A percentile compares a stretch with the other conserved stretches of the same genome.
Conservation (phyloP, 768 basidiomycete genomes). For the Tricholoma furcatifolium region DNA sequence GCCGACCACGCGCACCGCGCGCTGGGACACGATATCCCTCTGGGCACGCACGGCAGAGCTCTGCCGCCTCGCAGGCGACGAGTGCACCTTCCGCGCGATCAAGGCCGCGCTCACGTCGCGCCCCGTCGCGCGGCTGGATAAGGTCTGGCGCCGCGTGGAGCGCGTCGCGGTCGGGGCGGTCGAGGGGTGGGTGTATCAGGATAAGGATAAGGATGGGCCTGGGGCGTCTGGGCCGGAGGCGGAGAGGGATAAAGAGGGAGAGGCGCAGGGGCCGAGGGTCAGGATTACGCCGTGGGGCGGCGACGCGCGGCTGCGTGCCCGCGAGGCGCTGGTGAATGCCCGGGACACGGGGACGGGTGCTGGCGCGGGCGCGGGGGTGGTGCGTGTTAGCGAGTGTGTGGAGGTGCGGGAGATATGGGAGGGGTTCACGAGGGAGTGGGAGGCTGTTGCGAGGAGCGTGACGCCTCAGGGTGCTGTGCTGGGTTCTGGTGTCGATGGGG, state of each 20-base stretch:
- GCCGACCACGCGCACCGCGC: conserved; percentile 42
- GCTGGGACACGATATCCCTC: conserved; percentile 68
- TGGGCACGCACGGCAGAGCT: conserved; percentile 78
- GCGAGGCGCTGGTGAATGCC: conserved; percentile 46
- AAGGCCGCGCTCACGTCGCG: conserved; percentile 66
- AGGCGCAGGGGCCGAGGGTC: conserved; percentile 42
- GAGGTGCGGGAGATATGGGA: conserved; percentile 51
- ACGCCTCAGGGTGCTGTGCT: too few species aligned
- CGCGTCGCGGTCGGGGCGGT: conserved; percentile 52
- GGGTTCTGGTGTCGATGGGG: conserved; percentile 29
- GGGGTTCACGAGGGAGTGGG: conserved; percentile 45
- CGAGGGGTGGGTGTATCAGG: conserved; percentile 62
- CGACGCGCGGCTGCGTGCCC: conserved; percentile 45
- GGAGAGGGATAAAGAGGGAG: conserved; percentile 27
- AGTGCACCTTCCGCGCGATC: conserved; percentile 79
- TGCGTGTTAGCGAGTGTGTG: conserved; percentile 40
- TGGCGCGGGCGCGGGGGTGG: conserved; percentile 36
- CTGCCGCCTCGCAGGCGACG: conserved; percentile 71
- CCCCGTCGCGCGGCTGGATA: conserved; percentile 74
- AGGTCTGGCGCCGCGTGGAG: conserved; percentile 79
- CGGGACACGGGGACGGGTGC: conserved; percentile 31
- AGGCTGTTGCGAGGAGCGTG: conserved; percentile 44
- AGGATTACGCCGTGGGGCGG: conserved; percentile 71
- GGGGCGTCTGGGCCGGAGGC: too few species aligned
- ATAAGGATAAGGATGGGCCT: too few species aligned